These are phyloP conservation scores for Torulaspora microellipsoides DNA, from an alignment of 805 yeast genomes.

Conservation along the genomic window DNA sequence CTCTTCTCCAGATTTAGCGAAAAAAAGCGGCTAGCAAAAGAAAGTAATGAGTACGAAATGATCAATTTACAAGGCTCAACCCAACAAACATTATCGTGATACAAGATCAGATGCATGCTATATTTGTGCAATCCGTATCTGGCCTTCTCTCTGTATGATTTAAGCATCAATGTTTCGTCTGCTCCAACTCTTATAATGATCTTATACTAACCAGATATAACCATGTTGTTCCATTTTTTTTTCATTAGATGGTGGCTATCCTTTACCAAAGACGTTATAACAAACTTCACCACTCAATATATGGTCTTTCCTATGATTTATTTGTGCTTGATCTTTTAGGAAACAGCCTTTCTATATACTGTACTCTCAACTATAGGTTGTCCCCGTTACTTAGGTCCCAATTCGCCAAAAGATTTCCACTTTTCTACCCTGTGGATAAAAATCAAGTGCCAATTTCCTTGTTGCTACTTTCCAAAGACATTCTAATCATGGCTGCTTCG, in stretches of 20 bases:
- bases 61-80: no score
- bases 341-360: conserved; percentile 17
- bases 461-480: conserved; percentile 19
- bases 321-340: conserved; percentile 19
- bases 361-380: conserved; percentile 25
- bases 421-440: conserved; percentile 22
- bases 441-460: conserved; percentile 24
- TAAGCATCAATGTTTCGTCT: background rate
- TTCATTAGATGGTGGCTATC: conserved; percentile 14
- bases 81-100: no score
- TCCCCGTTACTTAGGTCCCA: conserved; percentile 26
- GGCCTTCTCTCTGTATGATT: conserved; percentile 12
- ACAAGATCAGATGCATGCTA: conserved; percentile 1
- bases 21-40: no score
- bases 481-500: conserved; percentile 10
- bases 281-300: conserved; percentile 31
- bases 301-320: conserved; percentile 39
- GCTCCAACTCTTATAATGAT: no score
- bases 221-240: background rate
- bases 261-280: conserved; percentile 27
- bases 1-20: no score
- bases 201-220: background rate
- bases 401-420: conserved; percentile 35
- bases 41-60: no score
- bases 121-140: conserved; percentile 8